phyloP scores from a whole-genome alignment of 768 basidiomycete species.

The Candolleomyces eurysporus region DNA sequence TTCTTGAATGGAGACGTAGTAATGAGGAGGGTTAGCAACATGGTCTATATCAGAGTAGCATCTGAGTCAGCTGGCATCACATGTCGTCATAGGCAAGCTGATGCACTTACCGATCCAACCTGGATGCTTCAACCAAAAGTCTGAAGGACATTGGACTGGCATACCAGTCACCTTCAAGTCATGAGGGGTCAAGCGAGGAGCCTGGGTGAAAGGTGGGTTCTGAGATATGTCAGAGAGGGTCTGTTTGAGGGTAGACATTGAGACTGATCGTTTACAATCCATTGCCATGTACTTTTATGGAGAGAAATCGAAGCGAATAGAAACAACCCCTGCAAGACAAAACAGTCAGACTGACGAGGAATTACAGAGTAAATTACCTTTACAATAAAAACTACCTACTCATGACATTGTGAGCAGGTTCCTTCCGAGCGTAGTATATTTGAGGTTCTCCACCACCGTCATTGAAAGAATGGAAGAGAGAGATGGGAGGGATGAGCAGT shows the following conservation, averaged over 20 bases:
- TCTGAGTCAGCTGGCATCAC: neutral
- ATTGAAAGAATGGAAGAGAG: too few species aligned
- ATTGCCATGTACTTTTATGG: neutral
- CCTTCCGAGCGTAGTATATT: too few species aligned
- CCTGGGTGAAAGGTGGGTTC: neutral
- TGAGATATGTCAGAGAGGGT: neutral
- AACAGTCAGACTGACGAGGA: neutral
- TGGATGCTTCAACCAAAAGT: neutral
- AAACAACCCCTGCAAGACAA: neutral
- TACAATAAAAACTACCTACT: too few species aligned
- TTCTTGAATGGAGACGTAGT: neutral
- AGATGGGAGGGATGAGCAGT: too few species aligned
- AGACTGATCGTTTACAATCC: neutral
- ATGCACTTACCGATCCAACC: neutral
- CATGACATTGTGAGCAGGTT: too few species aligned
- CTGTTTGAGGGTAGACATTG: neutral
- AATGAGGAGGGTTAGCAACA: neutral
- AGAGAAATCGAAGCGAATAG: neutral
- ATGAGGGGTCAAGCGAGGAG: neutral
- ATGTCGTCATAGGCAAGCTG: neutral
- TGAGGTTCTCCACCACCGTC: too few species aligned
- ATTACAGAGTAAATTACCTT: neutral
- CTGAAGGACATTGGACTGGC: neutral
- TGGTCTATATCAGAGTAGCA: neutral
- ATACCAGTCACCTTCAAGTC: neutral